Evolutionary conservation across 495 filamentous ascomycete species (phyloP).

Genomic region (Lichina pygmaea): DNA sequence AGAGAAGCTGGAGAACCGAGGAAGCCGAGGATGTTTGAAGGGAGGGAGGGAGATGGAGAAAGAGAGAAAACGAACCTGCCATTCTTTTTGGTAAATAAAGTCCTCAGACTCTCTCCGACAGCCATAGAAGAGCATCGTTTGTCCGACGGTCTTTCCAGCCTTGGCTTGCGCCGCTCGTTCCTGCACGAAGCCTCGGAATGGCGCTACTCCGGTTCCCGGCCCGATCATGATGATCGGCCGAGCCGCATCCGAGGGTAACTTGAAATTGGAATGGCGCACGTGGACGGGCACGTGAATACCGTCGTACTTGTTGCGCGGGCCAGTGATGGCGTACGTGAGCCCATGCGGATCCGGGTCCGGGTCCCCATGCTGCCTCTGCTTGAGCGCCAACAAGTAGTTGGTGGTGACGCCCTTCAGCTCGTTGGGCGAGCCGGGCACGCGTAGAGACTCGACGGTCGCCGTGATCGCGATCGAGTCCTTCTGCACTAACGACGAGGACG

Average conservation of each 20-base stretch:
- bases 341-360: conserved; percentile 65
- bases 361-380: conserved; percentile 90
- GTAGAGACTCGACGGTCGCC: conserved; percentile 68
- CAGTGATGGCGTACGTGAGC: conserved; percentile 64
- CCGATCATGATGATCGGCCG: conserved; percentile 92
- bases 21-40: background rate
- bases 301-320: conserved; percentile 90
- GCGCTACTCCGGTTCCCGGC: conserved; percentile 88
- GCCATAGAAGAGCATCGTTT: conserved; percentile 81
- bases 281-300: conserved; percentile 91
- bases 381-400: conserved; percentile 88
- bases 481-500: conserved; percentile 81
- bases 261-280: conserved; percentile 96
- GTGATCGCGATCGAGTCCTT: conserved; percentile 87
- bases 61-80: conserved; percentile 38
- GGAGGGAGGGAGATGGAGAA: background rate
- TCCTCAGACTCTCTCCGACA: conserved; percentile 69
- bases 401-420: conserved; percentile 85
- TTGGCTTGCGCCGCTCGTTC: conserved; percentile 63
- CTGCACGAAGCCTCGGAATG: conserved; percentile 86
- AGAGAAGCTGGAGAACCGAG: background rate
- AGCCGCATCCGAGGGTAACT: conserved; percentile 80
- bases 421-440: conserved; percentile 50
- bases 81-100: conserved; percentile 79
- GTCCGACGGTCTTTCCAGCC: conserved; percentile 62